Percentiles rank a stretch among this genome's conserved stretches.
These are phyloP conservation scores for Raphanus raphanistrum DNA, from an alignment of 345 rosid species.

Conservation along the genomic window DNA sequence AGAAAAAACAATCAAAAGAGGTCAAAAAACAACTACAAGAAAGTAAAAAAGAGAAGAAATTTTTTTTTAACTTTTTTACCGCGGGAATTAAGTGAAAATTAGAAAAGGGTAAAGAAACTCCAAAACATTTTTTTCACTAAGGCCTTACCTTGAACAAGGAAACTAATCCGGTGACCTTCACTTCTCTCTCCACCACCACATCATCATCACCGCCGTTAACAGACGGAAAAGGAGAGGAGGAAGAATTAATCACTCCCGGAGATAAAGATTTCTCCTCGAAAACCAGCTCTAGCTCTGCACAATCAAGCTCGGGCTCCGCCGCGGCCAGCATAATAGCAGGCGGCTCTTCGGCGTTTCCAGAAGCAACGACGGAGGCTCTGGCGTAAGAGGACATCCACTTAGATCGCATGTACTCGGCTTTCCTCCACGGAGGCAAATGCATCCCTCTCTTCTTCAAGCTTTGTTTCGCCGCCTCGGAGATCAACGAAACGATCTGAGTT, in stretches of 20 bases:
- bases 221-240: conserved; percentile 20
- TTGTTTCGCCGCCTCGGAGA: conserved; percentile 86
- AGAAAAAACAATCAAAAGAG: conserved; percentile 13
- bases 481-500: conserved; percentile 64
- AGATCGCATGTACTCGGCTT: conserved; percentile 80
- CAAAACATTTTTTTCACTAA: conserved; percentile 46
- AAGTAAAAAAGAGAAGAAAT: too few relatives aligned
- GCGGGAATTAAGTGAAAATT: conserved; percentile 25
- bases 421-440: conserved; percentile 95
- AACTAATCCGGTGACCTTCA: conserved; percentile 84
- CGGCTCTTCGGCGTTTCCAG: conserved; percentile 29
- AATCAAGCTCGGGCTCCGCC: conserved; percentile 25
- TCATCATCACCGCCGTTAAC: conserved; percentile 21
- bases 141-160: conserved; percentile 72
- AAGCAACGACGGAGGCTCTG: conserved; percentile 32
- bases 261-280: conserved; percentile 49
- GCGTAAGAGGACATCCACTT: conserved; percentile 79
- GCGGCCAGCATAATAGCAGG: conserved; percentile 6
- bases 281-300: conserved; percentile 57
- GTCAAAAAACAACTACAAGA: conserved; percentile 20
- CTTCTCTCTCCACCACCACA: conserved; percentile 52
- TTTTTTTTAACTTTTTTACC: conserved; percentile 23
- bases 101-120: conserved; percentile 8
- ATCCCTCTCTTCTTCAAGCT: conserved; percentile 93
- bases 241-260: conserved; percentile 13